phyloP scores from a whole-genome alignment of 352 stramenopile species.

The Phytophthora macrochlamydospora region DNA sequence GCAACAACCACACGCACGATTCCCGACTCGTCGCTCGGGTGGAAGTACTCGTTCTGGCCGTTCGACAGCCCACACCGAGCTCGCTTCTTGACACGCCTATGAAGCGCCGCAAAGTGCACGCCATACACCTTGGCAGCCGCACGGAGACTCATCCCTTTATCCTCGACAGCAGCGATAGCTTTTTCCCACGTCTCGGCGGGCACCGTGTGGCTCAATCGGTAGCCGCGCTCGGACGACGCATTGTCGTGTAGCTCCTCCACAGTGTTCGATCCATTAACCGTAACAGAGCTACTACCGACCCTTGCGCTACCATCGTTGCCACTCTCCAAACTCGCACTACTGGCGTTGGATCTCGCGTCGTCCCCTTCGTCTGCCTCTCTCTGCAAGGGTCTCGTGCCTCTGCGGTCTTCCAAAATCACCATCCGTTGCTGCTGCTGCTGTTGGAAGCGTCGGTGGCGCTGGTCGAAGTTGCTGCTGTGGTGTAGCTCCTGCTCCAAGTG shows the following conservation, averaged over 20 bases:
- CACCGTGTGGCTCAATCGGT: constrained; percentile 62
- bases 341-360: constrained; percentile 9
- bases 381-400: neutral
- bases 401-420: constrained; percentile 13
- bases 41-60: constrained; percentile 40
- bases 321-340: constrained; percentile 3
- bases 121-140: constrained; percentile 48
- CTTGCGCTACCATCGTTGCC: constrained; percentile 1
- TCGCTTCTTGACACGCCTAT: constrained; percentile 64
- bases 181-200: constrained; percentile 64
- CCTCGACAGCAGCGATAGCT: constrained; percentile 58
- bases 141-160: constrained; percentile 65
- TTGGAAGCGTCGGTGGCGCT: constrained; percentile 17
- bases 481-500: neutral
- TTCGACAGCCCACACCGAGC: constrained; percentile 28
- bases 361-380: neutral
- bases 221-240: constrained; percentile 38
- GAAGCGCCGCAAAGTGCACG: constrained; percentile 64
- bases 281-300: neutral
- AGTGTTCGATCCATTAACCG: constrained; percentile 10
- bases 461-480: constrained; percentile 6
- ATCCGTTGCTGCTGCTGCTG: constrained; percentile 32
- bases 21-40: constrained; percentile 55
- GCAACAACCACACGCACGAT: constrained; percentile 64
- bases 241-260: constrained; percentile 19